These are phyloP conservation scores for Plantago coronopus DNA, from an alignment of 305 asterid genomes.

Conservation along the genomic window DNA sequence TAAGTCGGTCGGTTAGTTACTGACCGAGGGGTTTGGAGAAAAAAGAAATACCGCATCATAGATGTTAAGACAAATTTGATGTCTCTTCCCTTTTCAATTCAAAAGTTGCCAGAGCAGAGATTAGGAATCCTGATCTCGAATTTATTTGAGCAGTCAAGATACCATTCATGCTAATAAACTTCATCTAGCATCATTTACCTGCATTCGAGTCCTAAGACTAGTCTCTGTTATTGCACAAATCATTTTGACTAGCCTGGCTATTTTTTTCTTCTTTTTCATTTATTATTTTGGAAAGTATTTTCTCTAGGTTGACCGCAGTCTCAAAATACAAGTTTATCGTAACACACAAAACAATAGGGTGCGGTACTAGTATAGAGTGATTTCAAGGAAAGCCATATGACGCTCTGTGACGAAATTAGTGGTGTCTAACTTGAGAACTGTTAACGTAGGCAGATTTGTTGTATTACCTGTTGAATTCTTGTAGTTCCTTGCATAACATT, in stretches of 20 bases:
- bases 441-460: no score
- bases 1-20: not conserved
- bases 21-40: not conserved
- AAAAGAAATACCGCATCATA: not conserved
- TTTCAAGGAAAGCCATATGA: not conserved
- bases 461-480: not conserved
- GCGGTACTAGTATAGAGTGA: not conserved
- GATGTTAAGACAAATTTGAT: not conserved
- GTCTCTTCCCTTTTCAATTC: not conserved
- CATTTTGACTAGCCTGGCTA: no score
- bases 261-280: no score
- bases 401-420: conserved; percentile 2
- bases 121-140: not conserved
- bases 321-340: not conserved
- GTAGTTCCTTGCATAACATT: not conserved
- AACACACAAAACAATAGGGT: not conserved
- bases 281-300: not conserved
- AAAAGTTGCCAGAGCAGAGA: not conserved
- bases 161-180: no score
- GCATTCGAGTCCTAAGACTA: no score
- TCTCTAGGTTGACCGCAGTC: not conserved
- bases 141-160: not conserved
- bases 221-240: no score
- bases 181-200: no score
- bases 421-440: conserved; percentile 5